Conservation (phyloP, 2,329 filamentous ascomycete species). For the Xylogone sp. region DNA sequence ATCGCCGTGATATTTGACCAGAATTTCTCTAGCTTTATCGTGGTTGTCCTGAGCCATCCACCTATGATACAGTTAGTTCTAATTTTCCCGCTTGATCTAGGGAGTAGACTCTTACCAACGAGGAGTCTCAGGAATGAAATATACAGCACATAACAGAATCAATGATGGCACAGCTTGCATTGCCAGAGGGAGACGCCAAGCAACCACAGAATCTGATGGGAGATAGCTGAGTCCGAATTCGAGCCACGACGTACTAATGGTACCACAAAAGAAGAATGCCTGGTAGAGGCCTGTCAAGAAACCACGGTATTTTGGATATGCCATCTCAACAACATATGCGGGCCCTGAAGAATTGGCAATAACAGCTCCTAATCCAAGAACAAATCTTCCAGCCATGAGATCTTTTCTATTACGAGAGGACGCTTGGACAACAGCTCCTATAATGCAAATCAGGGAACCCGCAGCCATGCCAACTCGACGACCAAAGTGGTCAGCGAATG, state of each 20-base stretch:
- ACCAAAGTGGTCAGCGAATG: slow-evolving; percentile 21
- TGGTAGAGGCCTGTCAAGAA: slow-evolving; percentile 2
- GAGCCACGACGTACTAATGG: not conserved
- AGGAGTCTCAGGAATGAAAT: not conserved
- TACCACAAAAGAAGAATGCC: slow-evolving; percentile 2
- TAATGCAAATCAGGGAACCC: slow-evolving; percentile 30
- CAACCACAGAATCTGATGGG: not conserved
- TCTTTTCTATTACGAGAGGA: slow-evolving; percentile 33
- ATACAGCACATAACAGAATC: not conserved
- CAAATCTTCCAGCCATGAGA: slow-evolving; percentile 35
- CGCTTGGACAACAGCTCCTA: slow-evolving; percentile 37
- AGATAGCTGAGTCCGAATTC: not conserved
- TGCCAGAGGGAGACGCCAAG: slow-evolving; percentile 55
- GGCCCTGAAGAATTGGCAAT: slow-evolving; percentile 1
- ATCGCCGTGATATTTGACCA: slow-evolving; percentile 1
- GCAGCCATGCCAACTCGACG: slow-evolving; percentile 1
- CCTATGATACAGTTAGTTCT: not conserved
- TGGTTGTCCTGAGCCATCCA: not conserved
- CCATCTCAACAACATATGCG: slow-evolving; percentile 3
- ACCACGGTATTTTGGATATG: slow-evolving; percentile 2
- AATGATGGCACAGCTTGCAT: slow-evolving; percentile 32
- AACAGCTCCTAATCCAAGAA: slow-evolving; percentile 24
- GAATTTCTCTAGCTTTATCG: not conserved
- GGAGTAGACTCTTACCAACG: not conserved
- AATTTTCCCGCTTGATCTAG: not conserved